Conservation (phyloP, 306 rosid species). For the Vachellia collinsii region DNA sequence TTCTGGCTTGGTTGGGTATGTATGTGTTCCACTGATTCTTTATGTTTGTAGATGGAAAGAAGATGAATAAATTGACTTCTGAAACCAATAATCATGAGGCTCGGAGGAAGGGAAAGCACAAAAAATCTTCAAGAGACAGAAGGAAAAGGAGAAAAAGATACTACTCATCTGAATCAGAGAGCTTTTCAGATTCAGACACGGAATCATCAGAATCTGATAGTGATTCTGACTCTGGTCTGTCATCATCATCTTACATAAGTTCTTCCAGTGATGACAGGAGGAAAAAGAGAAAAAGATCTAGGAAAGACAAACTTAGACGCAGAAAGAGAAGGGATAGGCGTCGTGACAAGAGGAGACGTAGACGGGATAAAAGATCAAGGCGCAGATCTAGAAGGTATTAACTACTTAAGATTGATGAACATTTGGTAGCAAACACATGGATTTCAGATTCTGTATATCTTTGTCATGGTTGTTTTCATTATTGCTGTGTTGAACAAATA, state of each 20-base stretch:
- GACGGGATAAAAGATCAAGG: constrained; percentile 68
- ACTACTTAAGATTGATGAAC: constrained; percentile 4
- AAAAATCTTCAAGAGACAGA: constrained; percentile 69
- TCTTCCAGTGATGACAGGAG: constrained; percentile 85
- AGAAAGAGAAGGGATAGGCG: constrained; percentile 70
- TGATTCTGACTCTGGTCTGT: constrained; percentile 73
- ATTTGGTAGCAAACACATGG: background rate
- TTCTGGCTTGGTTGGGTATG: background rate
- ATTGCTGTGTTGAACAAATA: background rate
- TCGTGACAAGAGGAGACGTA: constrained; percentile 67
- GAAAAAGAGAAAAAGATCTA: constrained; percentile 78
- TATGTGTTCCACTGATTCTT: constrained; percentile 18
- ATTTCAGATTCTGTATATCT: constrained; percentile 3
- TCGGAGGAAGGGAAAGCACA: constrained; percentile 62
- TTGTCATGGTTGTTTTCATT: background rate
- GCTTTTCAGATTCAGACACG: constrained; percentile 75
- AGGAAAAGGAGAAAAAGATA: constrained; percentile 69
- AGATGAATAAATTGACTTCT: constrained; percentile 48
- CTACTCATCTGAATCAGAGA: constrained; percentile 69
- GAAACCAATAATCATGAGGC: constrained; percentile 63
- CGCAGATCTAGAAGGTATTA: constrained; percentile 73
- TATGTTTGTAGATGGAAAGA: constrained; percentile 62
- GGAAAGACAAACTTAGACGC: constrained; percentile 69
- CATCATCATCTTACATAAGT: constrained; percentile 73
- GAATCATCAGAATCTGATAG: constrained; percentile 82